Evolutionary conservation across 2,329 filamentous ascomycete species (phyloP).

Genomic region (Drechslera avenae): DNA sequence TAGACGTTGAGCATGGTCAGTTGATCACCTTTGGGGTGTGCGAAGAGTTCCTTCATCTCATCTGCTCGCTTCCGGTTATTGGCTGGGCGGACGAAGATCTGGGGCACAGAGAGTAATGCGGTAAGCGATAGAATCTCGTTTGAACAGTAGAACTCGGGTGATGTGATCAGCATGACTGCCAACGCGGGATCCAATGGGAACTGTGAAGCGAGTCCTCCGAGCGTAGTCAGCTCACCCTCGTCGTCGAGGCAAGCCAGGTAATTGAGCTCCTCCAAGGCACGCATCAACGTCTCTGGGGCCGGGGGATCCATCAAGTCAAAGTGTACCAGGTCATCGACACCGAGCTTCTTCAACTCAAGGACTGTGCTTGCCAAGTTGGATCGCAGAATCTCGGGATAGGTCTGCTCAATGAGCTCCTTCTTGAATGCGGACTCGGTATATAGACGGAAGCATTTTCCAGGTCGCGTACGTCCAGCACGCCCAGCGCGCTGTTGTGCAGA

Average conservation of each 20-base stretch:
- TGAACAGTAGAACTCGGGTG: slow-evolving; percentile 97
- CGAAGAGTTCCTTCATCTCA: slow-evolving; percentile 95
- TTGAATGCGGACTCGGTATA: slow-evolving; percentile 97
- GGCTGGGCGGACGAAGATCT: slow-evolving; percentile 88
- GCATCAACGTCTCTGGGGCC: slow-evolving; percentile 97
- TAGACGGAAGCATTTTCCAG: slow-evolving; percentile 96
- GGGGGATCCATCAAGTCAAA: slow-evolving; percentile 99
- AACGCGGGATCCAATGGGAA: slow-evolving; percentile 93
- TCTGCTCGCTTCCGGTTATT: slow-evolving; percentile 87
- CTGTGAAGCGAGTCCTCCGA: slow-evolving; percentile 87
- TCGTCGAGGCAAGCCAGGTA: slow-evolving; percentile 96
- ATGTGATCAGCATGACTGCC: slow-evolving; percentile 97
- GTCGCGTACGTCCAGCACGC: slow-evolving; percentile 97
- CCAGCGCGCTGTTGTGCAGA: slow-evolving; percentile 96
- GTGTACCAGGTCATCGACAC: slow-evolving; percentile 92
- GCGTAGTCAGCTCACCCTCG: slow-evolving; percentile 85
- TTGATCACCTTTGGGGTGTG: slow-evolving; percentile 92
- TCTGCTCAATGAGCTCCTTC: slow-evolving; percentile 96
- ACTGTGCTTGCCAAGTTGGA: slow-evolving; percentile 96
- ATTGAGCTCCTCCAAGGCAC: slow-evolving; percentile 95
- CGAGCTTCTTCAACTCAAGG: slow-evolving; percentile 94
- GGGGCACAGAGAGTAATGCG: slow-evolving; percentile 89
- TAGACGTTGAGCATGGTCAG: slow-evolving; percentile 96
- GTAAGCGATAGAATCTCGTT: slow-evolving; percentile 98
- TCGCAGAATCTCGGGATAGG: slow-evolving; percentile 91